A percentile compares a stretch with the other conserved stretches of the same genome.
These are phyloP conservation scores for Quillaja saponaria DNA, from an alignment of 306 rosid species.

Conservation along the genomic window DNA sequence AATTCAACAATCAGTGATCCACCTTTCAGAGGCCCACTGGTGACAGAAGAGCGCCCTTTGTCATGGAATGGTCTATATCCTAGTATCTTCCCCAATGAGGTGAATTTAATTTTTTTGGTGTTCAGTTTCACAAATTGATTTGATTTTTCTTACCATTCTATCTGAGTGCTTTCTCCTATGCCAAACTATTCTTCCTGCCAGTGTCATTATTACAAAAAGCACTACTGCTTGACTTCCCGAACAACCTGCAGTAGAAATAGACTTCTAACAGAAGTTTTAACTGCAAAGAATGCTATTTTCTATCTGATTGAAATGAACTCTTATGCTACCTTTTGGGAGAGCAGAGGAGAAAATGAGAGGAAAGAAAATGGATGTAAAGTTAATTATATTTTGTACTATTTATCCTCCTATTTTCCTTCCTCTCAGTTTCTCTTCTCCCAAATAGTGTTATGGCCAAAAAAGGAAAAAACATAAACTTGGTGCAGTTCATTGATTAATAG, in stretches of 20 bases:
- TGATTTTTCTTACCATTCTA: slow-evolving; percentile 9
- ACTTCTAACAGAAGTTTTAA: slow-evolving; percentile 4
- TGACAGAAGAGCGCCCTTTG: slow-evolving; percentile 55
- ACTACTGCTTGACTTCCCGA: slow-evolving; percentile 3
- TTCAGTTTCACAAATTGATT: slow-evolving; percentile 1
- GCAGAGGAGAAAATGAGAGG: no score
- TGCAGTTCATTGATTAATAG: neutral
- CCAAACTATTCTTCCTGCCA: neutral
- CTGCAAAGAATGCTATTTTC: neutral
- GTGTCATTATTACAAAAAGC: slow-evolving; percentile 10
- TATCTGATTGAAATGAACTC: neutral
- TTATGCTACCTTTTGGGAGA: no score
- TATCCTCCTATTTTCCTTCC: no score
- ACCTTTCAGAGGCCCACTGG: slow-evolving; percentile 58
- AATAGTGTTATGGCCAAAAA: no score
- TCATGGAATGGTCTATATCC: slow-evolving; percentile 63
- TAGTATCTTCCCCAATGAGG: slow-evolving; percentile 69
- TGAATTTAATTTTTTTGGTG: slow-evolving; percentile 35
- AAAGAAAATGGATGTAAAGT: no score
- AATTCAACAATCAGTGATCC: slow-evolving; percentile 50
- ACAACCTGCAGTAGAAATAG: neutral
- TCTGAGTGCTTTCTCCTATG: neutral
- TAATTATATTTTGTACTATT: no score
- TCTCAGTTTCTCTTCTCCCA: no score
- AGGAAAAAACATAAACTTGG: neutral